Conservation (phyloP, 441 rosid genomes). For the Mallotus japonicus region DNA sequence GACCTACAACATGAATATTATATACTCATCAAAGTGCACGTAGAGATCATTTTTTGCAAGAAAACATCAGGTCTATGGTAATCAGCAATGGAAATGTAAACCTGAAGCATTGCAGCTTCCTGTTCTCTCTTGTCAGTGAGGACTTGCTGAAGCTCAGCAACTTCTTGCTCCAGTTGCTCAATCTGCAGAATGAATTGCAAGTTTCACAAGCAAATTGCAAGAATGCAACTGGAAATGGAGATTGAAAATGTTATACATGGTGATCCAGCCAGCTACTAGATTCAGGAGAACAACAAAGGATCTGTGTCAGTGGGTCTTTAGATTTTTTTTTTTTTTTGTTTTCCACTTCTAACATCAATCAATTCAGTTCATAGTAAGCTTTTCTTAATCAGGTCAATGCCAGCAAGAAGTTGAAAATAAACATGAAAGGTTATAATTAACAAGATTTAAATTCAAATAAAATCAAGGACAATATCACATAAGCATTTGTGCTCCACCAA, state of each 20-base stretch:
- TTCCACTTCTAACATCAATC: background rate
- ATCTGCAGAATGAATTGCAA: constrained; percentile 49
- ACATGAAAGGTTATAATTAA: background rate
- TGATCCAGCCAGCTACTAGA: constrained; percentile 1
- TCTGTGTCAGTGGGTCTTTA: background rate
- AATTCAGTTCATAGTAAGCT: background rate
- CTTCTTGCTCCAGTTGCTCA: constrained; percentile 80
- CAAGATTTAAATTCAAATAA: constrained; percentile 3
- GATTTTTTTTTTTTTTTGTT: background rate
- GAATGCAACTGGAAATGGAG: constrained; percentile 3
- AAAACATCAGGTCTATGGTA: background rate
- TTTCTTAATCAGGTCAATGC: background rate
- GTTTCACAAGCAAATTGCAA: constrained; percentile 18
- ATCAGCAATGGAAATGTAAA: constrained; percentile 22
- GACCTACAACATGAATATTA: constrained; percentile 48
- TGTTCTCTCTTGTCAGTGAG: constrained; percentile 95
- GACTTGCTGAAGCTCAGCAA: constrained; percentile 54
- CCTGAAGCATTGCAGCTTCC: constrained; percentile 98
- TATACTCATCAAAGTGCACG: constrained; percentile 11
- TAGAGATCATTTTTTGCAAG: constrained; percentile 3
- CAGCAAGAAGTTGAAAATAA: background rate
- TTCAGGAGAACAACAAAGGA: constrained; percentile 11
- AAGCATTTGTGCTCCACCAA: constrained; percentile 10
- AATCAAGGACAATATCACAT: background rate
- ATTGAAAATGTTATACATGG: background rate